Evolutionary conservation across 257 asterid genomes (phyloP).

Genomic region (Salvia miltiorrhiza): DNA sequence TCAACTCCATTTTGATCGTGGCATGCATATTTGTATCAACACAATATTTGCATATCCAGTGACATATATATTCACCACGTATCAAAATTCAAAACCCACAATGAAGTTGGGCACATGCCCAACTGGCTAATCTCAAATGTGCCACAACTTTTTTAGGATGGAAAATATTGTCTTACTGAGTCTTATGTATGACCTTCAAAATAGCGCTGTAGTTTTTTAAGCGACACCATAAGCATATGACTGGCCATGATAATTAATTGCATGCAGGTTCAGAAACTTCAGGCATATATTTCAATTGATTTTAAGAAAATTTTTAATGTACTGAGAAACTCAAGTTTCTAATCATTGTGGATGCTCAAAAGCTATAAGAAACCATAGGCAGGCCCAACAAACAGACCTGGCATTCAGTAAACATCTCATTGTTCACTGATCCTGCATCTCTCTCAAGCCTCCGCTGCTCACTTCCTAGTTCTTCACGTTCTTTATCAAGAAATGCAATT

Average conservation of each 20-base stretch:
- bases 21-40: too few relatives aligned
- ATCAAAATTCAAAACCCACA: not conserved
- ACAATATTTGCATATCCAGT: too few relatives aligned
- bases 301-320: not conserved
- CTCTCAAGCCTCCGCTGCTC: conserved; percentile 83
- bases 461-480: conserved; percentile 63
- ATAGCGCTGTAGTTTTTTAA: too few relatives aligned
- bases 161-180: not conserved
- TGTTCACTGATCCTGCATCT: conserved; percentile 85
- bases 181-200: too few relatives aligned
- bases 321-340: not conserved
- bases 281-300: not conserved
- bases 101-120: not conserved
- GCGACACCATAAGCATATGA: too few relatives aligned
- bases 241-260: not conserved
- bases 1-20: too few relatives aligned
- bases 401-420: conserved; percentile 91
- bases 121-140: not conserved
- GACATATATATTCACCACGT: not conserved
- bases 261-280: not conserved
- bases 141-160: not conserved
- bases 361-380: not conserved
- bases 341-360: conserved; percentile 1
- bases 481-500: conserved; percentile 53
- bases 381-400: conserved; percentile 48